Conservation (phyloP, 1,284 basidiomycete genomes). For the Abortiporus biennis region DNA sequence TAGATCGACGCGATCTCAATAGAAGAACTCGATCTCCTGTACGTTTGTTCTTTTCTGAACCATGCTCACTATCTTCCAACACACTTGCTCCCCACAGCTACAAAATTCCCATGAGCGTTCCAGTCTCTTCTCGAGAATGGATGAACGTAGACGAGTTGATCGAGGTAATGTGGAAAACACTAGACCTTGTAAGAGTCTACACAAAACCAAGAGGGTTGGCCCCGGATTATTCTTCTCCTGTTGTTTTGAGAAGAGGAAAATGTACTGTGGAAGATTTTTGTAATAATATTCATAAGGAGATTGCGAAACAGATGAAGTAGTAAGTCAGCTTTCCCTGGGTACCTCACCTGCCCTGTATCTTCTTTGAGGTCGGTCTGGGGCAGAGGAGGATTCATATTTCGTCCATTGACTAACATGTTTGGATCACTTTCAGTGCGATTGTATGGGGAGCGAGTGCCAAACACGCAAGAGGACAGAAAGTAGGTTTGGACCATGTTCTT, state of each 20-base stretch:
- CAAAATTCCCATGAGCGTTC: slow-evolving; percentile 94
- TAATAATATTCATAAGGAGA: slow-evolving; percentile 86
- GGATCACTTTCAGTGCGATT: too few species aligned
- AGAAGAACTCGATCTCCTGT: slow-evolving; percentile 95
- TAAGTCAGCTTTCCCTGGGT: slow-evolving; percentile 29
- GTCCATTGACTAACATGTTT: too few species aligned
- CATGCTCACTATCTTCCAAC: slow-evolving; percentile 1
- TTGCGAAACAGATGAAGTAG: slow-evolving; percentile 92
- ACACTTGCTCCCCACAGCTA: slow-evolving; percentile 38
- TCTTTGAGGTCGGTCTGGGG: too few species aligned
- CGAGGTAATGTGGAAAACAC: slow-evolving; percentile 86
- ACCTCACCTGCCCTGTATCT: too few species aligned
- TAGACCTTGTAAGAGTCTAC: slow-evolving; percentile 89
- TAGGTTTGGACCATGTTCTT: slow-evolving; percentile 84
- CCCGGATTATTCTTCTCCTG: slow-evolving; percentile 84
- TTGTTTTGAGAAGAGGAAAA: slow-evolving; percentile 74
- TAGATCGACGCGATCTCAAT: slow-evolving; percentile 98
- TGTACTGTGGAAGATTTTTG: slow-evolving; percentile 90
- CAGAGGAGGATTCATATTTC: too few species aligned
- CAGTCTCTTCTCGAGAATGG: slow-evolving; percentile 92
- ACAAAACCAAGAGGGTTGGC: slow-evolving; percentile 90
- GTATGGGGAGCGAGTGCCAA: slow-evolving; percentile 96
- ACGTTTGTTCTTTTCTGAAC: slow-evolving; percentile 11
- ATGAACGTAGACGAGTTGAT: slow-evolving; percentile 95
- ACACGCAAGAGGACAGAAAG: slow-evolving; percentile 94